These are phyloP conservation scores for Ogataea paradorogensis DNA, from an alignment of 805 yeast species.

Conservation along the genomic window DNA sequence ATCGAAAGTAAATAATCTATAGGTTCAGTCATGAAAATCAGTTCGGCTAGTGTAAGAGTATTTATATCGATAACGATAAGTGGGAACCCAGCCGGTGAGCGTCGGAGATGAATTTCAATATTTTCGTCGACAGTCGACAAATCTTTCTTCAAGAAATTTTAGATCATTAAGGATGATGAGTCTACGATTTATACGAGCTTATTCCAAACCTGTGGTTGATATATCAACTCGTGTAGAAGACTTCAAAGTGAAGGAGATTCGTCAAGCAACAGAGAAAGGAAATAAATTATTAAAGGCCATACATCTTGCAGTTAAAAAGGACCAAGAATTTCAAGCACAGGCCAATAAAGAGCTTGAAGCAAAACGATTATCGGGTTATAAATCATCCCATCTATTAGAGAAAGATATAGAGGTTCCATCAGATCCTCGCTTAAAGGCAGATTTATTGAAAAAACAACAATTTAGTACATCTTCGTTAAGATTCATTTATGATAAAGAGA, in stretches of 20 bases:
- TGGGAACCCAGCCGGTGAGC: slow-evolving; percentile 15
- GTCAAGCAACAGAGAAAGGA: slow-evolving; percentile 8
- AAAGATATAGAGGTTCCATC: not conserved
- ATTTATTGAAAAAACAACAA: slow-evolving; percentile 1
- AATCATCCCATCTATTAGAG: not conserved
- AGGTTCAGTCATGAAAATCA: slow-evolving; percentile 3
- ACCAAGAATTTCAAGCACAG: not conserved
- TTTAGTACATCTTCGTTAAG: slow-evolving; percentile 1
- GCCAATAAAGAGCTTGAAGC: not conserved
- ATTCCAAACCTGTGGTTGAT: slow-evolving; percentile 1
- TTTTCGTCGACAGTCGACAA: slow-evolving; percentile 8
- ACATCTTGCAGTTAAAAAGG: not conserved
- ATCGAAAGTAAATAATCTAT: slow-evolving; percentile 44
- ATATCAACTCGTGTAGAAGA: slow-evolving; percentile 1
- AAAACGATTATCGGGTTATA: not conserved
- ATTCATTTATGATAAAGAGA: slow-evolving; percentile 8
- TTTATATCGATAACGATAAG: slow-evolving; percentile 4
- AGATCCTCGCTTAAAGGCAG: slow-evolving; percentile 6
- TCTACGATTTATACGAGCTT: not conserved
- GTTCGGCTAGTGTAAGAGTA: not conserved
- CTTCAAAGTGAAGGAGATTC: slow-evolving; percentile 4
- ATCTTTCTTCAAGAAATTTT: too few relatives aligned
- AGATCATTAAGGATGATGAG: not conserved
- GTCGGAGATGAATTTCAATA: slow-evolving; percentile 13
- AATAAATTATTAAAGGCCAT: slow-evolving; percentile 4